phyloP scores from a whole-genome alignment of 2,329 filamentous ascomycete genomes.

The Colletotrichum higginsianum region DNA sequence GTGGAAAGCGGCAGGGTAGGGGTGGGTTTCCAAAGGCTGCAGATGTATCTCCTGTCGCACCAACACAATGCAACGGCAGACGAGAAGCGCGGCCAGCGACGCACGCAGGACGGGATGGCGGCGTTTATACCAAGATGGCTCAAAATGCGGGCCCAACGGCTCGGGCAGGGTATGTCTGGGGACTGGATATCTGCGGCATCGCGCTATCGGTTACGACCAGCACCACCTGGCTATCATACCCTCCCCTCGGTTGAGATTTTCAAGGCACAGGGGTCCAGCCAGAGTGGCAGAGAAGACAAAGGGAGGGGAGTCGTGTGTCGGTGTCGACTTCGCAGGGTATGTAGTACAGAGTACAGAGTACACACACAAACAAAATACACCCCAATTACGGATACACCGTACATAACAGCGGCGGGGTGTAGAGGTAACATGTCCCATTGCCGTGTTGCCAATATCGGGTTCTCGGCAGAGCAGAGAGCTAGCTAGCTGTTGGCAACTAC shows the following conservation, averaged over 20 bases:
- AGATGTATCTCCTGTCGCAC: slow-evolving; percentile 24
- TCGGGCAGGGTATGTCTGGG: slow-evolving; percentile 38
- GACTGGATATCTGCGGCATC: not conserved
- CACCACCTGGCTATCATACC: not conserved
- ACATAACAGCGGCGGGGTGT: not conserved
- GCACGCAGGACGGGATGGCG: slow-evolving; percentile 35
- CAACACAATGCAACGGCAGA: slow-evolving; percentile 31
- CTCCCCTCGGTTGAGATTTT: slow-evolving; percentile 29
- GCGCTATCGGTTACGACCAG: slow-evolving; percentile 13
- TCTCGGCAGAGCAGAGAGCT: no score
- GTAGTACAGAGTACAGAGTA: not conserved
- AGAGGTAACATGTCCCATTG: not conserved
- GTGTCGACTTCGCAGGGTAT: not conserved
- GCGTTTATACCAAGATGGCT: slow-evolving; percentile 42
- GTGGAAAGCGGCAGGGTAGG: slow-evolving; percentile 27
- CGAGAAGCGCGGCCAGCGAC: slow-evolving; percentile 18
- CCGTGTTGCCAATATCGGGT: no score
- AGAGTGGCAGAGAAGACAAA: not conserved
- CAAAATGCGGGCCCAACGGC: slow-evolving; percentile 32
- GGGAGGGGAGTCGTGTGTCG: not conserved
- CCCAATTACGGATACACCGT: no score
- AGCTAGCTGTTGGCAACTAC: no score
- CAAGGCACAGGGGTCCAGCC: slow-evolving; percentile 15
- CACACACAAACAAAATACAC: no score
- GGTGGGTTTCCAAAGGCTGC: slow-evolving; percentile 31